These are phyloP conservation scores for Alternaria triticina DNA, from an alignment of 2,329 filamentous ascomycete species.

Conservation along the genomic window DNA sequence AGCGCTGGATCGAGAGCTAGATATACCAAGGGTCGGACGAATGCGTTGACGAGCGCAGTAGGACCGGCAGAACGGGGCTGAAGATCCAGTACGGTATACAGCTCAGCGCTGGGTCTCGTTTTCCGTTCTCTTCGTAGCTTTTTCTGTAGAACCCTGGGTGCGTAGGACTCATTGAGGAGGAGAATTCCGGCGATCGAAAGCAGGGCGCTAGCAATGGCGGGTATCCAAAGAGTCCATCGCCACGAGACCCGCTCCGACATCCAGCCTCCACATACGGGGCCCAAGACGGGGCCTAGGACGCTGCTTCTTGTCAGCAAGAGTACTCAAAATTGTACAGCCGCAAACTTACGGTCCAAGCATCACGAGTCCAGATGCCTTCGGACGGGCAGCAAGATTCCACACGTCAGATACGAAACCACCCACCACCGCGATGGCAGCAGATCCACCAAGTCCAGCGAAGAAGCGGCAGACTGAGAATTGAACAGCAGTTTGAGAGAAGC, in stretches of 20 bases:
- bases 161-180: slow-evolving; percentile 12
- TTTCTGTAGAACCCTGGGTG: background rate
- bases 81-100: slow-evolving; percentile 18
- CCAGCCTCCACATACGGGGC: slow-evolving; percentile 21
- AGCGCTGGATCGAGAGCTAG: slow-evolving; percentile 15
- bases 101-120: background rate
- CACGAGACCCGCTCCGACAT: slow-evolving; percentile 16
- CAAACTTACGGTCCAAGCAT: slow-evolving; percentile 13
- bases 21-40: slow-evolving; percentile 8
- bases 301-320: background rate
- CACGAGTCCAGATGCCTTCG: slow-evolving; percentile 16
- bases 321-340: background rate
- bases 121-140: background rate
- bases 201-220: slow-evolving; percentile 14
- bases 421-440: slow-evolving; percentile 24
- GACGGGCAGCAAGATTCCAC: slow-evolving; percentile 35
- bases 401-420: slow-evolving; percentile 55
- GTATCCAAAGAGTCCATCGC: slow-evolving; percentile 20
- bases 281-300: slow-evolving; percentile 17
- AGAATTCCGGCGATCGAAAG: slow-evolving; percentile 5
- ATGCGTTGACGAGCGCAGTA: slow-evolving; percentile 7
- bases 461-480: background rate
- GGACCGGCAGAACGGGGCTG: background rate
- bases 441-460: background rate
- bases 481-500: background rate